Evolutionary conservation across 2,329 filamentous ascomycete genomes (phyloP), one percentile per base, ranked within the genome.

Genomic region (Neocatenulostroma microsporum): DNA sequence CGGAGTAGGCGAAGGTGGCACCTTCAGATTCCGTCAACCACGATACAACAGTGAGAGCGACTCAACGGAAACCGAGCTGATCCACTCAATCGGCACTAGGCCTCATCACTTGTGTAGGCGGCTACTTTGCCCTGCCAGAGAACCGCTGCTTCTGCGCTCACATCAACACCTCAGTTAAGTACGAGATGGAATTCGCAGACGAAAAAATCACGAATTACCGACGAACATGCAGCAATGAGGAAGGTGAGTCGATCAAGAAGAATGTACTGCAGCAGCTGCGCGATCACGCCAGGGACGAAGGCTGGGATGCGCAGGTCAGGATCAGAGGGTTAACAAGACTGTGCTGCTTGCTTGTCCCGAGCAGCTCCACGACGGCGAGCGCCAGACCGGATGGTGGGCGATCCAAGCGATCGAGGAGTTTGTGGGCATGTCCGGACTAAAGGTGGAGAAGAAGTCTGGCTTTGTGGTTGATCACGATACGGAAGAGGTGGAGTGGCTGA

Each of bases 61-160:
- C n/a, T n/a, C n/a, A 9, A 13, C 9, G 29, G 17, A 31, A 20
- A n/a, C n/a, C n/a, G n/a, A n/a, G n/a, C 17, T 9, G 7, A 17
- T 31, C 9, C 29, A 13, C 17, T 18, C 30, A 15, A 20, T 39
- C 18, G 36, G 36, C n/a, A 39, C 36, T 17, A 5, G 24, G 32
- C 12, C 9, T 32, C 24, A 36, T 9, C 5, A 40, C 37, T 26
- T 40, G 37, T 26, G 32, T 40, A 15, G 37, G 37, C 11, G 25
- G 35, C 14, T 40, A 40, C 32, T 36, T 40, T 27, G 23, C 26
- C 14, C 21, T 40, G 14, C 24, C 35, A 14, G 26, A 30, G 10
- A 30, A 36, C 17, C 19, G 18, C 11, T 40, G 37, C 27, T 40
- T 40, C 27, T 5, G 26, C 10, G 32, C 37, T 14, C 40, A 30